A percentile compares a stretch with the other conserved stretches of the same genome.
Evolutionary conservation across 2,329 filamentous ascomycete genomes (phyloP).

Genomic region (Exophiala aquamarina): DNA sequence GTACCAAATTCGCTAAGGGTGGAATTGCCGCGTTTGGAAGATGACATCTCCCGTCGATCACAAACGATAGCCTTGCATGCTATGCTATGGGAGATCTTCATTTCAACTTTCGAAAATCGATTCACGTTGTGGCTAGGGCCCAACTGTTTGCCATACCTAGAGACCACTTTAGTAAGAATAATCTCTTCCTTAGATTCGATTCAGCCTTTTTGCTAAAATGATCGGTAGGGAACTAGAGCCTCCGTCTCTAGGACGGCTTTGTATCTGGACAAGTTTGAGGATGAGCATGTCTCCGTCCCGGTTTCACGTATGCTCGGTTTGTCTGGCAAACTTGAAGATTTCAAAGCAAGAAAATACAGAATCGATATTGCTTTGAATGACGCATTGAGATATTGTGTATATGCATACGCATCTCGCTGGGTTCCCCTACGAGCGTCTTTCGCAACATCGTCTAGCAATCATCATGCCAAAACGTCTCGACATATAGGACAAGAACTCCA

Average conservation of each 20-base stretch:
- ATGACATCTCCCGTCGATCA: not conserved
- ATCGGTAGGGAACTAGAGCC: not conserved
- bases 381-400: conserved; percentile 8
- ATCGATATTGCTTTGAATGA: conserved; percentile 1
- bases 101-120: conserved; percentile 7
- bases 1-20: no score
- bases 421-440: not conserved
- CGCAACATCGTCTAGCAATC: not conserved
- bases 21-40: not conserved
- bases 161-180: conserved; percentile 1
- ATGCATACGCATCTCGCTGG: conserved; percentile 11
- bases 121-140: conserved; percentile 7
- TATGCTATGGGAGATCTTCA: conserved; percentile 12
- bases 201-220: not conserved
- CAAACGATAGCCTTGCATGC: conserved; percentile 4
- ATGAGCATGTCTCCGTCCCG: no score
- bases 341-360: no score
- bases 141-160: conserved; percentile 13
- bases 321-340: no score
- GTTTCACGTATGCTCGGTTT: no score
- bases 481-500: not conserved
- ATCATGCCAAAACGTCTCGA: not conserved
- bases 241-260: not conserved
- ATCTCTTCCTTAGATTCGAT: no score
- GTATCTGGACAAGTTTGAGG: no score